These are phyloP conservation scores for Leptographium lundbergii DNA, from an alignment of 2,329 filamentous ascomycete species.

Conservation along the genomic window DNA sequence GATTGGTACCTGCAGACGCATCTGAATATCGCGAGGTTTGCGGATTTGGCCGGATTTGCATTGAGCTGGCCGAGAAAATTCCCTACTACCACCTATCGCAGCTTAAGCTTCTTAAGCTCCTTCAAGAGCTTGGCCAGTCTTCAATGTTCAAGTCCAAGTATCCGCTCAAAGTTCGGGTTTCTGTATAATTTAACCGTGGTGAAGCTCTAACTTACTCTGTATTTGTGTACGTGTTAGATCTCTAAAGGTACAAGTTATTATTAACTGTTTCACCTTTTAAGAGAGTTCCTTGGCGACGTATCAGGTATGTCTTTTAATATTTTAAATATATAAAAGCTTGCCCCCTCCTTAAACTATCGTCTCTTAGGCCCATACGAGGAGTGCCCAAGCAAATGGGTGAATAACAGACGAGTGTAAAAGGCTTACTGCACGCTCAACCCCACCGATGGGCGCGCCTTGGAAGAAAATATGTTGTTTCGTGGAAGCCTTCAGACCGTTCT, in stretches of 20 bases:
- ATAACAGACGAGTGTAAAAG: conserved; percentile 1
- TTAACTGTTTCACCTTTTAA: not conserved
- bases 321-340: not conserved
- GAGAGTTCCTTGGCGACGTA: not conserved
- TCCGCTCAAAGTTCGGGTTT: not conserved
- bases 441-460: conserved; percentile 1
- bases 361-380: not conserved
- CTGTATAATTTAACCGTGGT: not conserved
- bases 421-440: not conserved
- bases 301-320: not conserved
- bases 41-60: not conserved
- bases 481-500: not conserved
- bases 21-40: not conserved
- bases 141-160: not conserved
- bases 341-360: not conserved
- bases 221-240: not conserved
- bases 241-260: not conserved
- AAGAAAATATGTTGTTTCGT: conserved; percentile 1
- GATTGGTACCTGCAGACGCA: not conserved
- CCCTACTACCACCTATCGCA: conserved; percentile 1
- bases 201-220: not conserved
- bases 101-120: not conserved
- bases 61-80: conserved; percentile 1
- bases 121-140: not conserved
- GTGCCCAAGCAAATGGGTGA: not conserved